Base-by-base conservation (phyloP, 2,329 filamentous ascomycete species). In the Laburnicola sp. region DNA sequence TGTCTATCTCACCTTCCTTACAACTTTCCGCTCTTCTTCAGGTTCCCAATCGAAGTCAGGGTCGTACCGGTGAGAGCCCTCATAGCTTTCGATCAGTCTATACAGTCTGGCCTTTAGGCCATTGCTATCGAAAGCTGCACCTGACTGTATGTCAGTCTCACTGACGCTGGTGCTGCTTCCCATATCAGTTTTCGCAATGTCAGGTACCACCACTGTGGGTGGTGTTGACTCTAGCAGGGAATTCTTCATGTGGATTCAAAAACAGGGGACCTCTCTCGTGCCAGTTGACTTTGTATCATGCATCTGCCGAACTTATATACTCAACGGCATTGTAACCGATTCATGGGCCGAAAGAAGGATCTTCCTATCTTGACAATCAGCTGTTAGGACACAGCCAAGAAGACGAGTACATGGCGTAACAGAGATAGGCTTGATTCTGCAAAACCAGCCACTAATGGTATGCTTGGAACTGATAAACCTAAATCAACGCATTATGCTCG, bases 1-100 rank as follows among this genome's bases (percentile, higher is more conserved):
- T 23, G 5, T 3, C 9, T 2, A n/a, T 22, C 57, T 39, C 69
- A 82, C 78, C 70, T 80, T 83, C 39, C 80, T 72, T 7, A 85
- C 75, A 1, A 86, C 66, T 40, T 68, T 76, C 63, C 75, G 78
- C 67, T 86, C 84, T 59, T 86, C 83, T 41, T 77, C 74, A 8
- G 75, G 68, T 2, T 79, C 78, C 83, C 83, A 86, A 39, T 77
- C 72, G 39, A 79, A 82, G 1, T 74, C 64, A 0, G 82, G 82
- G 57, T 86, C 82, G 62, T 80, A 86, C 43, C 82, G 75, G 66
- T 86, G 83, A 6, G 75, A 68, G 2, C 82, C 82, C 60, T 86
- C 83, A 58, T 86, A 86, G 5, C 69, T 69, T 2, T 76, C 75
- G n/a, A 82, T 78, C 0, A 81, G 81, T 51, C 75, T 75, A 57